Percentiles rank a stretch among this genome's conserved stretches.
Evolutionary conservation across 2,329 filamentous ascomycete genomes (phyloP).

Genomic region (Didymella lethalis): DNA sequence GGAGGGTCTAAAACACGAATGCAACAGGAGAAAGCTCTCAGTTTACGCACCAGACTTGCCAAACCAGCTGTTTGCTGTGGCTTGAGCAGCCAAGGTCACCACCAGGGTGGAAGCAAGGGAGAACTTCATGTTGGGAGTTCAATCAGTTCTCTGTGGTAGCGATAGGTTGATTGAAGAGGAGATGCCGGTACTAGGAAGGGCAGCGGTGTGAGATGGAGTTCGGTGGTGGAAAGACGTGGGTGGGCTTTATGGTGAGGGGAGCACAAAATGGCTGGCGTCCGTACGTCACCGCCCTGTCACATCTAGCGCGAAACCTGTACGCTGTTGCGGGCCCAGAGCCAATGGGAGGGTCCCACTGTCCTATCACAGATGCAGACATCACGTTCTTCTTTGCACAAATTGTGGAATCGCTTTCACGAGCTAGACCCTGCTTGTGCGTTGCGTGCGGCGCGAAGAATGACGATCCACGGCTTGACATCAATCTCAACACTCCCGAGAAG

Average conservation of each 20-base stretch:
- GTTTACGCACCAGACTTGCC: constrained; percentile 76
- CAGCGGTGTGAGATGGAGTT: constrained; percentile 19
- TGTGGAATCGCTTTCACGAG: constrained; percentile 31
- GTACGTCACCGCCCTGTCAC: constrained; percentile 31
- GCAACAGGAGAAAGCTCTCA: constrained; percentile 24
- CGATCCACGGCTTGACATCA: constrained; percentile 16
- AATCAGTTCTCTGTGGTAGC: constrained; percentile 25
- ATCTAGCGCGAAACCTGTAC: constrained; percentile 27
- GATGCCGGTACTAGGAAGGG: constrained; percentile 18
- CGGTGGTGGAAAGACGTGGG: constrained; percentile 18
- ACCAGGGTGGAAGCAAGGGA: constrained; percentile 71
- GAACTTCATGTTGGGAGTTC: constrained; percentile 73
- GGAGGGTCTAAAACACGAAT: neutral
- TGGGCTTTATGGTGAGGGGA: constrained; percentile 36
- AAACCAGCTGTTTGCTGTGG: constrained; percentile 83
- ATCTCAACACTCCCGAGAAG: constrained; percentile 1
- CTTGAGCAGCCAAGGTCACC: constrained; percentile 74
- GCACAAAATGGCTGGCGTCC: constrained; percentile 37
- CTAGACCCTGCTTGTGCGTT: constrained; percentile 15
- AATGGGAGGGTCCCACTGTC: constrained; percentile 31
- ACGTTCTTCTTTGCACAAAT: constrained; percentile 32
- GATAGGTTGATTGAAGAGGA: constrained; percentile 32
- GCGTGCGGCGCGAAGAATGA: constrained; percentile 3
- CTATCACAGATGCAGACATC: constrained; percentile 22
- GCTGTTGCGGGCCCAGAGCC: constrained; percentile 28